A percentile compares a stretch with the other conserved stretches of the same genome.
Conservation (phyloP, 2,329 filamentous ascomycete genomes). For the Aureobasidium lini region DNA sequence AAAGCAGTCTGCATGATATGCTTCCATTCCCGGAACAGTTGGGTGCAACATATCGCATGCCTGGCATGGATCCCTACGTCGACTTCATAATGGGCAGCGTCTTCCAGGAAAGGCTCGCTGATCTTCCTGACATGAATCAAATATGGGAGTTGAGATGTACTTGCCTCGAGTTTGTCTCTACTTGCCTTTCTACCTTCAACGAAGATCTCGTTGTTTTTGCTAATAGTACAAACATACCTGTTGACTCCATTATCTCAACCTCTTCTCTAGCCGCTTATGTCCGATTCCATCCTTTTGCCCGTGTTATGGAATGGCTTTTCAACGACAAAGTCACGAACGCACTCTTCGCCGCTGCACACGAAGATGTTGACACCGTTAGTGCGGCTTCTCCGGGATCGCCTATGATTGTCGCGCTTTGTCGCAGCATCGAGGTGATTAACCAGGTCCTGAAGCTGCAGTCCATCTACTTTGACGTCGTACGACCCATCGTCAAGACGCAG, state of each 20-base stretch:
- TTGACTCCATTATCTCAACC: slow-evolving; percentile 67
- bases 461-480: slow-evolving; percentile 84
- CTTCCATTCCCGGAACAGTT: slow-evolving; percentile 83
- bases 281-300: slow-evolving; percentile 80
- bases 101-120: slow-evolving; percentile 38
- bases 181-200: slow-evolving; percentile 81
- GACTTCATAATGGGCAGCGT: slow-evolving; percentile 82
- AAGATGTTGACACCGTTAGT: slow-evolving; percentile 65
- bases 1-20: slow-evolving; percentile 59
- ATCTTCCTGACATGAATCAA: slow-evolving; percentile 60
- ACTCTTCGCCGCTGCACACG: slow-evolving; percentile 71
- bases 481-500: slow-evolving; percentile 65
- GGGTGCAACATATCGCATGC: slow-evolving; percentile 66
- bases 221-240: slow-evolving; percentile 65
- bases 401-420: slow-evolving; percentile 68
- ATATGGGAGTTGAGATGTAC: slow-evolving; percentile 66
- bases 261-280: slow-evolving; percentile 74
- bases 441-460: slow-evolving; percentile 78
- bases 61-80: slow-evolving; percentile 85
- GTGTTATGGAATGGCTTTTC: slow-evolving; percentile 97
- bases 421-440: slow-evolving; percentile 76
- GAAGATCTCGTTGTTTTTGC: slow-evolving; percentile 84
- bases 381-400: slow-evolving; percentile 70
- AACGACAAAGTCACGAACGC: slow-evolving; percentile 79
- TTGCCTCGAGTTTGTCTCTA: slow-evolving; percentile 75